These are phyloP conservation scores for Coccomyxa sp. DNA, from an alignment of 139 green algal genomes.

Conservation along the genomic window DNA sequence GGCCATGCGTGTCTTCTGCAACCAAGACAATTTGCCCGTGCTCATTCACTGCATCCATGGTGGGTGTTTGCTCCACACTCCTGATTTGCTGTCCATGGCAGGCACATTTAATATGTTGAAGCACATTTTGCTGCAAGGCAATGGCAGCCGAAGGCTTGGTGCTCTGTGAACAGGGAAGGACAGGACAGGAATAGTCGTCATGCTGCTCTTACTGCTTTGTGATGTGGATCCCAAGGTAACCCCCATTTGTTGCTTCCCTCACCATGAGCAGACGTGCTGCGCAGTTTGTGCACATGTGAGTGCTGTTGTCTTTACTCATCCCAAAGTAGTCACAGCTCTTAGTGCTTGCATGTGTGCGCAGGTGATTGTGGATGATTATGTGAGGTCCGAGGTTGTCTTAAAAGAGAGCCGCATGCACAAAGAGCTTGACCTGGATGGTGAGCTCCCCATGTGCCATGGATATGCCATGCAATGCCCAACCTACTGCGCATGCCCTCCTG, in stretches of 20 bases:
- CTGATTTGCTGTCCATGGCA: neutral
- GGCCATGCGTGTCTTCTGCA: constrained; percentile 30
- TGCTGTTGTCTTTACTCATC: no score
- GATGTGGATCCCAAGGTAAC: constrained; percentile 17
- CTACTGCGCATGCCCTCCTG: no score
- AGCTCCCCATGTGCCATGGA: neutral
- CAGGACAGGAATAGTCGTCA: constrained; percentile 42
- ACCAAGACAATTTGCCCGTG: constrained; percentile 20
- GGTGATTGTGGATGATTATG: constrained; percentile 14
- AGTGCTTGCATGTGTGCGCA: neutral
- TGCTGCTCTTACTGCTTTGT: constrained; percentile 49
- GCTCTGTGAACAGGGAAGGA: constrained; percentile 28
- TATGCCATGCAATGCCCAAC: neutral
- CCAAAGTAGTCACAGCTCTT: no score
- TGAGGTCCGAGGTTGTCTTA: constrained; percentile 1
- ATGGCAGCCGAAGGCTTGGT: no score
- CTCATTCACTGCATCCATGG: constrained; percentile 51
- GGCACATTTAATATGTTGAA: neutral
- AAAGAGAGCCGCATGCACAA: constrained; percentile 17
- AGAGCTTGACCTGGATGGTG: constrained; percentile 11
- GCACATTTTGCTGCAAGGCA: neutral
- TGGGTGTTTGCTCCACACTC: neutral
- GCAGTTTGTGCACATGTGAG: no score
- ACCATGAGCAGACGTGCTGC: no score
- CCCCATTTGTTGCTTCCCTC: no score